Evolutionary conservation across 164 flowering plant genomes (phyloP), one percentile per base, ranked within the genome.

Genomic region (Santalum album): DNA sequence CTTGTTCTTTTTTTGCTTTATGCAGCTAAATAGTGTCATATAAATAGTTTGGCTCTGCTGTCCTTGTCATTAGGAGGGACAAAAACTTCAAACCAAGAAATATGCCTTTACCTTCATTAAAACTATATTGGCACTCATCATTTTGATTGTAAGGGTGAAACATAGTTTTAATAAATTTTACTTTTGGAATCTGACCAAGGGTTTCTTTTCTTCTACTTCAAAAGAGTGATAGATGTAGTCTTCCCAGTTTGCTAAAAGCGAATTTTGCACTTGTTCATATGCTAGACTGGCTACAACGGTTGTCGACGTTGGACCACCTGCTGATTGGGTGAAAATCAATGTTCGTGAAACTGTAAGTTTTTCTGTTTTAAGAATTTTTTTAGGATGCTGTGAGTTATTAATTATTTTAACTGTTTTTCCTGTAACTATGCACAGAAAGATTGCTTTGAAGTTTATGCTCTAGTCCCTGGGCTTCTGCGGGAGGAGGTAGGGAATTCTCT

Each of bases 281-380:
- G 32, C 36, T 50, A 50, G 53, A 50, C 14, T 50, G 36, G 19
- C 9, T 16, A 26, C 53, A 12, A 50, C 35, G 3, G 53, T 50
- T 50, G 53, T 25, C 5, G 53, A 50, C 16, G 18, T 50, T 17
- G 53, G 53, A 17, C 53, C 53, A 25, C 53, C 53, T 25, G 53
- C 53, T 26, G 53, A 50, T 19, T 50, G 53, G 53, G 53, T 50
- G 53, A 50, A 50, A 35, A 19, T 50, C 19, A 50, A 50, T 50
- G 53, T 50, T 34, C 53, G 53, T 1, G 53, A 50, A 50, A 50
- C 53, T 17, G 53, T 50, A 50, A 50, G 53, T 15, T 25, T 16
- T 25, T 29, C 12, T 1, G 7, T 16, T 48, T 23, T 21, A 42
- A 17, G 15, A 4, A 29, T 29, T 36, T 6, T 9, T 36, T 14